phyloP scores from a whole-genome alignment of 305 asterid species.

The Fraxinus sp. region DNA sequence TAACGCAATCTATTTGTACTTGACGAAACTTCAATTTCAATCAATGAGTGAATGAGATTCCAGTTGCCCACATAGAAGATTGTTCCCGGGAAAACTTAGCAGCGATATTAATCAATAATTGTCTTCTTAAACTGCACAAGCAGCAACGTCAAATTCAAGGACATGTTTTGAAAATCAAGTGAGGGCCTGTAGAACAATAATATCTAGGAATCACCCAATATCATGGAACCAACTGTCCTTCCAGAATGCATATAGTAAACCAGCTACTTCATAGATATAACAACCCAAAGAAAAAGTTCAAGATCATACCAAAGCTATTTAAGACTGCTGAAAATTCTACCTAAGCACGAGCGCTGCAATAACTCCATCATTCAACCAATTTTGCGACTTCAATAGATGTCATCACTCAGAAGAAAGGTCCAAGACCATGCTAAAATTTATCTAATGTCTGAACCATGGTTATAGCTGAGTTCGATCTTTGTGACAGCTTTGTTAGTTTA shows the following conservation, averaged over 20 bases:
- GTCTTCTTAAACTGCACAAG: neutral
- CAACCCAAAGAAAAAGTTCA: neutral
- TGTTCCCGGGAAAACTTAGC: conserved; percentile 1
- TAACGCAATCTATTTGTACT: conserved; percentile 4
- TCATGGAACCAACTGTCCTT: neutral
- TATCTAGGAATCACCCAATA: neutral
- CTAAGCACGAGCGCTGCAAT: neutral
- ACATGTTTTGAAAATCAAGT: neutral
- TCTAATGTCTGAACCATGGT: conserved; percentile 5
- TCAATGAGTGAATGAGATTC: neutral
- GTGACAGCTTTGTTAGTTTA: neutral
- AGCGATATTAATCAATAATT: neutral
- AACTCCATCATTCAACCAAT: neutral
- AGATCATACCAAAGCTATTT: neutral
- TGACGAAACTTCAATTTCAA: neutral
- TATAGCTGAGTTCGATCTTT: neutral
- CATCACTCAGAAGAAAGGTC: neutral
- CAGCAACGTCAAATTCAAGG: neutral
- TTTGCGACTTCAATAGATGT: neutral
- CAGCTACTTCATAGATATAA: neutral
- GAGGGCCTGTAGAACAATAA: neutral
- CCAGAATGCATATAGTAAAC: neutral
- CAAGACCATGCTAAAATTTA: neutral
- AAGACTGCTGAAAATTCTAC: neutral
- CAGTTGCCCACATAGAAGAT: neutral